phyloP scores from a whole-genome alignment of 2,329 filamentous ascomycete species.

The Capronia coronata region DNA sequence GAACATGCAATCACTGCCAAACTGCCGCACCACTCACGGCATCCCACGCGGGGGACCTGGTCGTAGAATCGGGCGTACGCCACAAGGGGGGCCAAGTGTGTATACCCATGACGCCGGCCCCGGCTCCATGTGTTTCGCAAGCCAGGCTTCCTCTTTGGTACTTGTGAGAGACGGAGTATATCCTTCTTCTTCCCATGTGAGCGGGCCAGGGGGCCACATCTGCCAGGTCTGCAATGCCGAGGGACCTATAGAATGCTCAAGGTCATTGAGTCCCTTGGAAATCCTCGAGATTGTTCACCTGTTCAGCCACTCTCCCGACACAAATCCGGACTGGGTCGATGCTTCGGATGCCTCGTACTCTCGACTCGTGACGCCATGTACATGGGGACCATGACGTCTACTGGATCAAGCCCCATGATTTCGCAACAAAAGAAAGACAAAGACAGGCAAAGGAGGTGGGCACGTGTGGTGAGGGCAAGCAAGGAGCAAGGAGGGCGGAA shows the following conservation, averaged over 20 bases:
- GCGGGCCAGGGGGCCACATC: background rate
- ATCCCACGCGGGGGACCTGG: conserved; percentile 3
- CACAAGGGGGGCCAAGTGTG: too few relatives aligned
- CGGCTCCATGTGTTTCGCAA: conserved; percentile 4
- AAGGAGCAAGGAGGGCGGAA: too few relatives aligned
- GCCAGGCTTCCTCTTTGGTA: conserved; percentile 5
- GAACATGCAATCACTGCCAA: conserved; percentile 9
- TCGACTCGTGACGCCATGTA: background rate
- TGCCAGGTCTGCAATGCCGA: background rate
- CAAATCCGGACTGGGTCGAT: conserved; percentile 1
- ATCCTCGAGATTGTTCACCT: background rate
- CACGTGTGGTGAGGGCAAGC: too few relatives aligned
- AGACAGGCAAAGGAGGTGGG: conserved; percentile 1
- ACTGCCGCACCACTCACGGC: conserved; percentile 10
- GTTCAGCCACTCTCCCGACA: too few relatives aligned
- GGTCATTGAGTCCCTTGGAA: background rate
- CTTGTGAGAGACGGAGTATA: conserved; percentile 8
- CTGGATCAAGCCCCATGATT: background rate
- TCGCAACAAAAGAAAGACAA: too few relatives aligned
- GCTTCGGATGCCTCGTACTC: conserved; percentile 8
- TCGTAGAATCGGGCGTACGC: too few relatives aligned
- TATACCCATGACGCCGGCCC: too few relatives aligned
- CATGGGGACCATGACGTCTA: background rate
- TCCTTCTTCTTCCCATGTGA: conserved; percentile 7
- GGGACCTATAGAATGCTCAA: too few relatives aligned